Percentiles rank a stretch among this genome's conserved stretches.
Evolutionary conservation across 129 eudicot species (phyloP).

Genomic region (Silybum marianum): DNA sequence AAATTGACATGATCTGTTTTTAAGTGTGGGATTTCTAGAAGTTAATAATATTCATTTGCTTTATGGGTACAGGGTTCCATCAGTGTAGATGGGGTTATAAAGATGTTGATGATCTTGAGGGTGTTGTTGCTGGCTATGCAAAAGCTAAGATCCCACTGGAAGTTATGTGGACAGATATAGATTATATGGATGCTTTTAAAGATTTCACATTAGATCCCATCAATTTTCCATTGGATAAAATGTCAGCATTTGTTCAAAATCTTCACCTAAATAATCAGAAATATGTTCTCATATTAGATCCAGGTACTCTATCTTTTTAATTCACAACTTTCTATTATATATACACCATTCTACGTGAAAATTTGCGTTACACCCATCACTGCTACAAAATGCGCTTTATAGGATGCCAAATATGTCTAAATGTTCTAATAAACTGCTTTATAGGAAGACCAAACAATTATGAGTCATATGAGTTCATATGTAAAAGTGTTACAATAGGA

Average conservation of each 20-base stretch:
- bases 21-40: too few relatives aligned
- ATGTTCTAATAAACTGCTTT: too few relatives aligned
- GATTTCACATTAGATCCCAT: slow-evolving; percentile 87
- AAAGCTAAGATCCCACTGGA: slow-evolving; percentile 83
- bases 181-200: slow-evolving; percentile 86
- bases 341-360: not conserved
- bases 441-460: too few relatives aligned
- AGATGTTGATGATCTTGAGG: slow-evolving; percentile 55
- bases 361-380: not conserved
- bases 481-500: not conserved
- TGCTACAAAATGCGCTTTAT: not conserved
- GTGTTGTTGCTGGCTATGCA: slow-evolving; percentile 68
- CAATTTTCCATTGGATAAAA: slow-evolving; percentile 54
- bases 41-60: not conserved
- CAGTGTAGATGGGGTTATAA: slow-evolving; percentile 82
- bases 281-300: slow-evolving; percentile 81
- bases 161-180: slow-evolving; percentile 93
- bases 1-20: too few relatives aligned
- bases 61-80: slow-evolving; percentile 65
- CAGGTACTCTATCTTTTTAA: slow-evolving; percentile 46
- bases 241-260: slow-evolving; percentile 48
- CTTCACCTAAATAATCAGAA: slow-evolving; percentile 75
- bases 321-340: not conserved
- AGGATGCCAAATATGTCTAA: not conserved
- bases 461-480: too few relatives aligned